Base-by-base conservation (phyloP, 1,139 yeast genomes). In the Sugiyamaella xylanicola region DNA sequence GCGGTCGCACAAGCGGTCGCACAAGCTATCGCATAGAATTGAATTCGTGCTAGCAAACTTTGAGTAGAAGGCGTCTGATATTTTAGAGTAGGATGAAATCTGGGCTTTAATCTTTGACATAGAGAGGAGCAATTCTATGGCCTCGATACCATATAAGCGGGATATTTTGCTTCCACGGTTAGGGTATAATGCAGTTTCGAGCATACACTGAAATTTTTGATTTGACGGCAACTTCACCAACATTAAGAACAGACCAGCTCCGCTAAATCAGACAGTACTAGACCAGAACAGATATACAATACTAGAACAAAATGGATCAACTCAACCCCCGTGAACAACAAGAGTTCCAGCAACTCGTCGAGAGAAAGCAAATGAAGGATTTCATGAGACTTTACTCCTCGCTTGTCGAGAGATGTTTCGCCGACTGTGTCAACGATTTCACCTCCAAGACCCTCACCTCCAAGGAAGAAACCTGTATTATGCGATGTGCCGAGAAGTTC, bases 321-420 rank as follows among this genome's bases (percentile, higher is more conserved):
- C 68, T 75, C 43, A 75, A 92, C 80, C 85, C 86, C 70, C 87
- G 90, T 73, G 98, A 92, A 77, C 97, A 92, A 76, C 97, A 90
- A 77, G 95, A 91, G 69, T 92, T 92, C 75, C 97, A 91, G 76
- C 92, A 86, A 74, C 80, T 92, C 64, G 96, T 92, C 65, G 98
- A 92, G 77, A 93, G 89, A 73, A 93, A 93, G 82, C 99, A 93
- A 77, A 91, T 93, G 97, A 89, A 89, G 76, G 99, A 93, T 74
- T 93, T 92, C 85, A 92, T 92, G 98, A 86, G 95, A 73, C 78
- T 86, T 54, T 93, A 93, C 82, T 91, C 98, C 62, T 87, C 87
- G 72, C 83, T 93, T 68, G 98, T 93, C 57, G 93, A 95, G 74
- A 86, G 96, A 79, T 93, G 99, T 79, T 93, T 93, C 78, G 85